A percentile compares a stretch with the other conserved stretches of the same genome.
These are phyloP conservation scores for Lecanosticta acicola DNA, from an alignment of 2,329 filamentous ascomycete species.

Conservation along the genomic window DNA sequence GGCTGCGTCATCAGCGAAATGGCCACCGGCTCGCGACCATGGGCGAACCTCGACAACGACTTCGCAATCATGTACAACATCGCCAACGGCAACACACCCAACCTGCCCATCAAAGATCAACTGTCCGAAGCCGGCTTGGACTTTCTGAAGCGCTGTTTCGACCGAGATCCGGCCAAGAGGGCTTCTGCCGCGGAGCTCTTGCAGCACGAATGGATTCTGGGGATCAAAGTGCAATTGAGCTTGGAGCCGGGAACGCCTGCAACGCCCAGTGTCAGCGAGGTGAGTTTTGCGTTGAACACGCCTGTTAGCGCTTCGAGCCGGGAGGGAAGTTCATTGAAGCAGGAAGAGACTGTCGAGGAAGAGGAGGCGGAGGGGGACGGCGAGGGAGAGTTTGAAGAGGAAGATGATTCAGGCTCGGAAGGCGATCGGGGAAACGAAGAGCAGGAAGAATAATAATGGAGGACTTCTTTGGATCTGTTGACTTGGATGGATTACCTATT, in stretches of 20 bases:
- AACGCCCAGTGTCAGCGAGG: constrained; percentile 29
- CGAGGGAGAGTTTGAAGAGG: not conserved
- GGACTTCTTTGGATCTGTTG: too few relatives aligned
- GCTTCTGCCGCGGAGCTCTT: constrained; percentile 81
- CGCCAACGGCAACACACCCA: constrained; percentile 88
- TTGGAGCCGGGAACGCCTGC: constrained; percentile 45
- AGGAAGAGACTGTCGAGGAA: not conserved
- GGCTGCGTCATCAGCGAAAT: constrained; percentile 97
- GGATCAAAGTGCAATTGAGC: constrained; percentile 41
- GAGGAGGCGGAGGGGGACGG: not conserved
- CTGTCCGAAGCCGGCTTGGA: constrained; percentile 79
- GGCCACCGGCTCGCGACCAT: constrained; percentile 88
- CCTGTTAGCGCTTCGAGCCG: constrained; percentile 10
- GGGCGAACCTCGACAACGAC: constrained; percentile 95
- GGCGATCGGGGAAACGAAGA: not conserved
- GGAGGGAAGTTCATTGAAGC: not conserved
- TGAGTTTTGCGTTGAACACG: constrained; percentile 10
- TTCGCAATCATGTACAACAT: constrained; percentile 99
- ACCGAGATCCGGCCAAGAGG: constrained; percentile 71
- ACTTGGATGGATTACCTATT: too few relatives aligned
- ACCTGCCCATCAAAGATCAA: constrained; percentile 75
- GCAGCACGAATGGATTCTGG: constrained; percentile 82
- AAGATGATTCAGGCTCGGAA: not conserved
- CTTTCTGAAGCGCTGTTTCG: constrained; percentile 81
- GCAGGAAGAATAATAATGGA: too few relatives aligned